Conservation (phyloP, 192 early-diverging fungal genomes). For the Geranomyces variabilis region DNA sequence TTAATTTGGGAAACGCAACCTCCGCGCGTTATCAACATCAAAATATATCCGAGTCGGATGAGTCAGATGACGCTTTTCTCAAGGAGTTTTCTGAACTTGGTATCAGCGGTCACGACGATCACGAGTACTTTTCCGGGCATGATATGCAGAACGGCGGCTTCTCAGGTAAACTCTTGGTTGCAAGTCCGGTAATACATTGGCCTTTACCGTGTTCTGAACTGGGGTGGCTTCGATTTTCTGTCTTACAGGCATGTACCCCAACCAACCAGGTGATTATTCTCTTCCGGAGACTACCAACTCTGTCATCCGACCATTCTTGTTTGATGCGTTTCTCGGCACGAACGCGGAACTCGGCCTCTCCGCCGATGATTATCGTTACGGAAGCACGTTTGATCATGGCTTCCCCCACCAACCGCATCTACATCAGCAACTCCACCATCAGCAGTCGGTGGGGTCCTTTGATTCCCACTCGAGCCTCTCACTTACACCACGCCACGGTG, state of each 20-base stretch:
- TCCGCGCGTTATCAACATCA: too few relatives aligned
- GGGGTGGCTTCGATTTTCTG: not conserved
- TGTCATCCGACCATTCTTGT: constrained; percentile 28
- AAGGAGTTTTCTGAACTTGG: not conserved
- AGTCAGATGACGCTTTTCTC: not conserved
- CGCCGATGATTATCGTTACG: constrained; percentile 6
- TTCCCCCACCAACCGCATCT: not conserved
- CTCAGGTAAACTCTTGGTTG: not conserved
- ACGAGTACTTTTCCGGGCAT: not conserved
- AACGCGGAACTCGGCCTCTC: not conserved
- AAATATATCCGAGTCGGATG: not conserved
- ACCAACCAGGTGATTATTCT: not conserved
- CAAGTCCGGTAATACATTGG: too few relatives aligned
- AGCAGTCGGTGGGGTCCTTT: constrained; percentile 3
- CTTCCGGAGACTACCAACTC: not conserved
- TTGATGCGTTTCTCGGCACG: constrained; percentile 2
- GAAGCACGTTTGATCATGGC: not conserved
- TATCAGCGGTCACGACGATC: not conserved
- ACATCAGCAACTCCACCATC: constrained; percentile 5
- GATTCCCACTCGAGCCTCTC: not conserved
- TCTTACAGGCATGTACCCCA: not conserved
- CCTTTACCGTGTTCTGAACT: too few relatives aligned
- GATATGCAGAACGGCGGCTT: not conserved
- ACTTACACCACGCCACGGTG: not conserved
- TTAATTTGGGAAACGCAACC: too few relatives aligned